Conservation (phyloP, 2,329 filamentous ascomycete genomes). For the Ceratocystis ficicola region DNA sequence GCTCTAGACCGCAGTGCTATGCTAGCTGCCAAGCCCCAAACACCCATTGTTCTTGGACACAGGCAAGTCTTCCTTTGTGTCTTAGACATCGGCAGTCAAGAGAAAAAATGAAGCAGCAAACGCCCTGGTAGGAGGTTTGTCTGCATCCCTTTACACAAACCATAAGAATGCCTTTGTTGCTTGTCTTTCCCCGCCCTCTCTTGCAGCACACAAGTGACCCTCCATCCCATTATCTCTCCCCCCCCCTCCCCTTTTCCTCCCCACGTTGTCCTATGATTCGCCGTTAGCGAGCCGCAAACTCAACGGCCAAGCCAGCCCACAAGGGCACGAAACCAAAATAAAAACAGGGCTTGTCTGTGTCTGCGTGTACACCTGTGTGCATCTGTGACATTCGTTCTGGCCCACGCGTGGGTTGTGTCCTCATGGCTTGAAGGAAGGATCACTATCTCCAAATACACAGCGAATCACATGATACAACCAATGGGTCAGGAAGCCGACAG, state of each 20-base stretch:
- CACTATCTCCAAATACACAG: not conserved
- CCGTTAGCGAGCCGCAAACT: not conserved
- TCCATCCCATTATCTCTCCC: not conserved
- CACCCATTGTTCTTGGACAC: not conserved
- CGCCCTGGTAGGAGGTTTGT: not conserved
- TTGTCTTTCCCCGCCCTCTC: too few species aligned
- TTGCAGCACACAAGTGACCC: not conserved
- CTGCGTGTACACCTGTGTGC: too few species aligned
- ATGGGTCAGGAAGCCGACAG: not conserved
- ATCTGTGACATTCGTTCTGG: not conserved
- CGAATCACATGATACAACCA: not conserved
- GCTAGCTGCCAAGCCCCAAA: not conserved
- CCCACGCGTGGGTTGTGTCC: not conserved
- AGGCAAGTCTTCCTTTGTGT: not conserved
- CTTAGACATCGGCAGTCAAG: not conserved
- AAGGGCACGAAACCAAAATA: not conserved
- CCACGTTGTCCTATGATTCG: slow-evolving; percentile 8
- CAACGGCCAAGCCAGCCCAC: not conserved
- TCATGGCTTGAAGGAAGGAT: not conserved
- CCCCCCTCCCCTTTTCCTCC: not conserved
- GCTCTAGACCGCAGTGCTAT: too few species aligned
- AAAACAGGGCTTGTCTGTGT: not conserved
- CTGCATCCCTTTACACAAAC: not conserved
- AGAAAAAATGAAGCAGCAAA: not conserved
- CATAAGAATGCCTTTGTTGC: too few species aligned